Evolutionary conservation across 2,329 filamentous ascomycete species (phyloP), one percentile per base, ranked within the genome.

Genomic region (Nothopassalora personata): DNA sequence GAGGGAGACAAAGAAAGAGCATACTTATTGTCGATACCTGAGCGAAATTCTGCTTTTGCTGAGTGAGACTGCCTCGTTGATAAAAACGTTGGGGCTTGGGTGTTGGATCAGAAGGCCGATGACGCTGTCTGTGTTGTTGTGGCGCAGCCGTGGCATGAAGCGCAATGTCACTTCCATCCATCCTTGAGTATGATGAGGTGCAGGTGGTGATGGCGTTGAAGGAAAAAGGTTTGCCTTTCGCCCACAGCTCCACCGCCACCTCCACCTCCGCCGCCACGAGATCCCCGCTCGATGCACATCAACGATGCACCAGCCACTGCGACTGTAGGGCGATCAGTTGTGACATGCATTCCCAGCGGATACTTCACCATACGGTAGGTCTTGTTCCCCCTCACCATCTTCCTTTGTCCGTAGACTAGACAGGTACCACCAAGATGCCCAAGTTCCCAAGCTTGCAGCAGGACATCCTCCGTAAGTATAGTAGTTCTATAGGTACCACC

Each of bases 381-480:
- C 28, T 51, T 30, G 5, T 34, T 30, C 30, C 19, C 30, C 9
- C 3, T 51, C n/a, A 15, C 49, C 1, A 15, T 18, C n/a, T 51
- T 9, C n/a, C 18, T 49, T 6, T 49, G 5, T 49, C 19, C 19
- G 3, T 19, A 5, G 18, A 13, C 5, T 19, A 5, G 18, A 13
- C 19, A 19, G 8, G 19, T 3, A n/a, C 5, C 46, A 28, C 27
- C 51, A 60, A 50, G 13, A 66, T 66, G 64, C 64, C 64, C 27
- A 57, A 60, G 36, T 66, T 62, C 31, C 58, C 60, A 28, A 66
- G 64, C 51, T 55, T 65, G 36, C 65, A 67, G 57, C 65, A 64
- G 49, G 65, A 67, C 46, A 67, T 67, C 36, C 60, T 65, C 18
- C 58, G 64, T 66, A 57, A 33, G 60, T 50, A 48, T n/a, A n/a